Evolutionary conservation across 345 rosid genomes (phyloP).

Genomic region (Lagerstroemia speciosa): DNA sequence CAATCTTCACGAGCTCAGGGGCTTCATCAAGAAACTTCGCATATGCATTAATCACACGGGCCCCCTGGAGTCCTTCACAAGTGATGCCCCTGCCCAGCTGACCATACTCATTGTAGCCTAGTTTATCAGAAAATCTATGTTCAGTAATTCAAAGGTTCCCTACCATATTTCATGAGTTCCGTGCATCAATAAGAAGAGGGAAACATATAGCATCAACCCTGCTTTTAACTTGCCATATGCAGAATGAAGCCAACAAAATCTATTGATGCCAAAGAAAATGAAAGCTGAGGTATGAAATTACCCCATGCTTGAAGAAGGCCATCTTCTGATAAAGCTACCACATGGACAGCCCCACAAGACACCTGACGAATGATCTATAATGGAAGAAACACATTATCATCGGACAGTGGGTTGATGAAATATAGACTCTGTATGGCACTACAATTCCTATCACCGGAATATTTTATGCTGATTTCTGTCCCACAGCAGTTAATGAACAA

Average conservation of each 20-base stretch:
- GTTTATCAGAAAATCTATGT: constrained; percentile 15
- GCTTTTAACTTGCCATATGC: neutral
- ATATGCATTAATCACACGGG: constrained; percentile 62
- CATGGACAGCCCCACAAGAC: constrained; percentile 92
- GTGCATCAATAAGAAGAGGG: neutral
- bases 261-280: constrained; percentile 4
- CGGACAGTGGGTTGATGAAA: neutral
- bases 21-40: constrained; percentile 93
- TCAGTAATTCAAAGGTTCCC: neutral
- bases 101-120: constrained; percentile 94
- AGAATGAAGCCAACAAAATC: neutral
- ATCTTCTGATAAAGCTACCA: constrained; percentile 81
- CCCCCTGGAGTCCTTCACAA: constrained; percentile 87
- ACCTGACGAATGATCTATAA: constrained; percentile 62
- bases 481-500: neutral
- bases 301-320: constrained; percentile 95
- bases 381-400: constrained; percentile 4
- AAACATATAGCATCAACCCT: neutral
- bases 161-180: neutral
- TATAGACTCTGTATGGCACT: neutral
- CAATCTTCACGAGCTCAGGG: constrained; percentile 84
- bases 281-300: constrained; percentile 11
- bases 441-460: neutral
- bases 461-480: neutral
- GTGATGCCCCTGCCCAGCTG: constrained; percentile 98